Evolutionary conservation across 805 yeast species (phyloP), one percentile per base, ranked within the genome.

Genomic region (Teunomyces gatunensis): DNA sequence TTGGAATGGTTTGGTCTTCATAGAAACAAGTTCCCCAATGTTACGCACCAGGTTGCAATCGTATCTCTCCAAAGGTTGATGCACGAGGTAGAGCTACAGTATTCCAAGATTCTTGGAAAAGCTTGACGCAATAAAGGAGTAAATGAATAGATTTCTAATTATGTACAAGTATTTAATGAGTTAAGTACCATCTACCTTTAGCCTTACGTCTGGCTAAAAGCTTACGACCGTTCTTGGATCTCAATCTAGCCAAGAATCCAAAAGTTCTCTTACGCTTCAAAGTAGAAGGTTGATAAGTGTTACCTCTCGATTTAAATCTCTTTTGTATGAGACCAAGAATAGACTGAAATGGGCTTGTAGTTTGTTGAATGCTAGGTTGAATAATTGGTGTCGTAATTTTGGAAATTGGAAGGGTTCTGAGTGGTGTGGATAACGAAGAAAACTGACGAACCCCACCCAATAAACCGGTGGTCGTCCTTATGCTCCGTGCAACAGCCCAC

Each of bases 1-100:
- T 69, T 94, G 48, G 99, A 94, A 63, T 94, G 99, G 99, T 87
- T 94, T 70, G 99, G 99, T 2, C 74, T 94, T 27, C 94, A 94
- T 63, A 77, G 98, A 54, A 80, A 85, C 57, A 81, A 84, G 54
- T 83, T 94, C 54, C 99, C 99, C 0, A 83, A 87, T 35, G 76
- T 87, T 49, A 85, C 96, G 0, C 97, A 94, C 61, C 92, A 89
- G 63, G 71, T 80, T 51, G 81, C 84, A 0, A 86, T 91, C 43
- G 78, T 86, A 11, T 80, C 84, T 1, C 69, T 94, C 44, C 96
- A 89, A 57, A 79, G 81, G 49, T 55, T 89, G 47, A 88, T 88
- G 10, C 81, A 79, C 41, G 84, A 88, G 55, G 85, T 88, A 7
- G 89, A 80, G 56, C 56, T 50, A 18, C 74, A 75, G 48, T 80